Base-by-base conservation (phyloP, 2,329 filamentous ascomycete species). In the Fusarium luffae region DNA sequence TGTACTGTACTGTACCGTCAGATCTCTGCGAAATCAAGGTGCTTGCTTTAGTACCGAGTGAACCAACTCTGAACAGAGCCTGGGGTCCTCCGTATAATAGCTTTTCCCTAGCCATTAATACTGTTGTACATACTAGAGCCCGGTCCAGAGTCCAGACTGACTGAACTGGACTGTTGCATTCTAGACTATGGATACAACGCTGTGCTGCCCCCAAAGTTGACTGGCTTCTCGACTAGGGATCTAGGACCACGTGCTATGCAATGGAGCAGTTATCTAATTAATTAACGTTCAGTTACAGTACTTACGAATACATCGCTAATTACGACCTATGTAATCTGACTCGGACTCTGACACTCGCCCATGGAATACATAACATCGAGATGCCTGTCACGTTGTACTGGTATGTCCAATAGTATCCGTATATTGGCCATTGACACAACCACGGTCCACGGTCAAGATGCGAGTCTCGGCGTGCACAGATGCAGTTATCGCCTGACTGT, bases 211-310 rank as follows among this genome's bases (percentile, higher is more conserved):
- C 59, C 37, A 43, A 54, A 50, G 41, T 69, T 54, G 61, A 49
- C 62, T 67, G 61, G 50, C 57, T 47, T 41, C 41, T 61, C 28
- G 54, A 41, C 50, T 52, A 46, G 56, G 63, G 37, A 64, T 55
- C 30, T 16, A 43, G 48, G 48, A 51, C 68, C 59, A 68, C 41
- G 63, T 70, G 63, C 59, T 48, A 59, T 37, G 42, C 19, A 49
- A 58, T 30, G 48, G 52, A 52, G 42, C 28, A 18, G 19, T 56
- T 51, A 59, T 63, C 46, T 59, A 40, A 13, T 13, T 30, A 7
- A 30, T 14, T 30, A 7, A 30, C 25, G 32, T 47, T 32, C 27
- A 46, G 19, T 23, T 32, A 40, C 18, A 37, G 34, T 37, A 34
- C 28, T 16, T 37, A n/a, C 34, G 34, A 18, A 37, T 37, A n/a